Base-by-base conservation (phyloP, 192 early-diverging fungal species). In the Oehlia diaphana region DNA sequence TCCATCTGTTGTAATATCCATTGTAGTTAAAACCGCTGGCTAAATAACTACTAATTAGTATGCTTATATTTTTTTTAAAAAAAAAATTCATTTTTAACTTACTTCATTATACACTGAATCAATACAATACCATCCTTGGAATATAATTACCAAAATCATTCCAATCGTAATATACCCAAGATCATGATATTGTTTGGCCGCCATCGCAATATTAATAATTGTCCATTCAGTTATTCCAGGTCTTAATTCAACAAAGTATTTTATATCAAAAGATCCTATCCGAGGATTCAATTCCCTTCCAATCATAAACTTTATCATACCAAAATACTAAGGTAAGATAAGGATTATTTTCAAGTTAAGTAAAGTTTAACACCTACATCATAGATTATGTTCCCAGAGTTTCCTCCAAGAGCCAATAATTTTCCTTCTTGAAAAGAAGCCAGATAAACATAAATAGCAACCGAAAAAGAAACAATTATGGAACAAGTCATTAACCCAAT, bases 1-100 rank as follows among this genome's bases (percentile, higher is more conserved):
- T 9, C 97, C 97, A 82, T 99, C 97, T 8, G 94, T 96, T 23
- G 92, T 95, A n/a, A 99, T 95, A 77, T 99, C 96, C 95, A 98
- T 97, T 7, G 96, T 99, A 21, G 97, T 97, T 84, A 99, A 81
- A 26, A 99, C 94, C 14, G 94, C 91, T 23, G 86, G 66, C 81
- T 91, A 87, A 83, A 87, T 71, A 87, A 23, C 31, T 1, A 26
- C 44, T 28, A 50, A 19, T 37, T 8, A 9, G 77, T 47, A 47
- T 1, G 9, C 44, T 47, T 47, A 47, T 47, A 12, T 47, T 10
- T 47, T 47, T 47, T 47, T 47, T 12, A 37, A 16, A 31, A 26
- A 9, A 42, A 72, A 44, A 26, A 50, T 23, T 42, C 23, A 47
- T 47, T 47, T 47, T 47, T 47, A 26, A 58, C 26, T 65, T 50